Evolutionary conservation across 1,284 basidiomycete genomes (phyloP), one percentile per base, ranked within the genome.

Genomic region (Exobasidium rhododendri): DNA sequence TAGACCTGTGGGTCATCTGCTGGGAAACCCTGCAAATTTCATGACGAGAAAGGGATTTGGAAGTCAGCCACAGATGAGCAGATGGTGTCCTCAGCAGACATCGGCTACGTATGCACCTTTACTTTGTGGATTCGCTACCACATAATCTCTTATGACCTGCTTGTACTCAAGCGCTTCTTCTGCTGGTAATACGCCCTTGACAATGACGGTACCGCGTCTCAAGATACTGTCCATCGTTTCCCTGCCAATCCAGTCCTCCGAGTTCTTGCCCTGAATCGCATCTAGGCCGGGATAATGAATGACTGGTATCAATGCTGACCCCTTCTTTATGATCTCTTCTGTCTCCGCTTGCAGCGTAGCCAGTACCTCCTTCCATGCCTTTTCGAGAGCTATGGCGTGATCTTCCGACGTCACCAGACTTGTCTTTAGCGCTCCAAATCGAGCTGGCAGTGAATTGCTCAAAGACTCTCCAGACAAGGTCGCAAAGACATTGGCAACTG

Each of bases 401-500:
- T 61, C 2, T 13, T 65, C 56, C 0, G 58, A 61, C 3, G 44
- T 43, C n/a, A 74, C 45, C 17, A 74, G 58, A 0, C 55, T 56
- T 24, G 50, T 58, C 49, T 74, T 74, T 26, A 74, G 64, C 2
- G 59, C 17, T 2, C 66, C 45, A 35, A 74, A 74, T 1, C 72
- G 62, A n/a, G 58, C 58, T 0, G 72, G 72, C 1, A 74, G 64
- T 1, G 66, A 60, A 46, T 74, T 68, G 52, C 65, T 67, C 14
- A 71, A 59, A 0, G 63, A 62, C 2, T 65, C 69, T 6, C 72
- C 72, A 0, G 63, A 66, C 6, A 74, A 62, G 1, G 69, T 60
- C 30, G 72, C 70, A 46, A 74, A 74, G 32, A 74, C 71, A 1
- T 63, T 64, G 2, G 68, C 70, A 32, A 74, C 73, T 24, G 71